Evolutionary conservation across 116 monocot genomes (phyloP), one percentile per base, ranked within the genome.

Genomic region (Thalassia testudinum): DNA sequence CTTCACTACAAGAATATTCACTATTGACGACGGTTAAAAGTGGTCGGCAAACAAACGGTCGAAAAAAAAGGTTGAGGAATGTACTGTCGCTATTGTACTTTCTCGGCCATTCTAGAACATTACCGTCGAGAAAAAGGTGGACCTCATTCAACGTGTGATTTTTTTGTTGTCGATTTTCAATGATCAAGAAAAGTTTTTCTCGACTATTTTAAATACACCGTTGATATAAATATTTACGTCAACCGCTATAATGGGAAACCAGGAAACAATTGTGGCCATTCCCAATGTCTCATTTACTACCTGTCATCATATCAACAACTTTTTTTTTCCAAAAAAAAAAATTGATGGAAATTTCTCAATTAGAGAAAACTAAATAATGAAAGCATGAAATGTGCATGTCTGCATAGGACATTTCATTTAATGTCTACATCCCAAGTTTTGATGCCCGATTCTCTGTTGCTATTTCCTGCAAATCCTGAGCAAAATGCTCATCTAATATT

Each of bases 241-340:
- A n/a, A n/a, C n/a, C n/a, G 88, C 80, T 42, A 79, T 61, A 54
- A 77, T 71, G 19, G 88, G 88, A 48, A 89, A 89, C 88, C 88
- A 89, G 43, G 83, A 74, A 14, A 89, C 88, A n/a, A 89, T 80
- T 19, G 74, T 80, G 45, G 83, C 76, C 80, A 80, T 74, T 49
- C 88, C 80, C 17, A 89, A 59, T 14, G 83, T 63, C 56, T 83
- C 88, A 58, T 83, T 89, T 29, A 89, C 88, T 40, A 83, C 64
- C 88, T 88, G 53, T 13, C 29, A 22, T 40, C 24, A 12, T 15
- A 26, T 49, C 38, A 30, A 12, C 27, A 25, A 1, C 29, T 11
- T 6, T 18, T 56, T 13, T n/a, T 23, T 19, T 22, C 4, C 13
- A 40, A 22, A 10, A 13, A 13, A 54, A 28, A 18, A 22, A 26